Evolutionary conservation across 164 flowering plant species (phyloP).

Genomic region (Stephania yunnanensis): DNA sequence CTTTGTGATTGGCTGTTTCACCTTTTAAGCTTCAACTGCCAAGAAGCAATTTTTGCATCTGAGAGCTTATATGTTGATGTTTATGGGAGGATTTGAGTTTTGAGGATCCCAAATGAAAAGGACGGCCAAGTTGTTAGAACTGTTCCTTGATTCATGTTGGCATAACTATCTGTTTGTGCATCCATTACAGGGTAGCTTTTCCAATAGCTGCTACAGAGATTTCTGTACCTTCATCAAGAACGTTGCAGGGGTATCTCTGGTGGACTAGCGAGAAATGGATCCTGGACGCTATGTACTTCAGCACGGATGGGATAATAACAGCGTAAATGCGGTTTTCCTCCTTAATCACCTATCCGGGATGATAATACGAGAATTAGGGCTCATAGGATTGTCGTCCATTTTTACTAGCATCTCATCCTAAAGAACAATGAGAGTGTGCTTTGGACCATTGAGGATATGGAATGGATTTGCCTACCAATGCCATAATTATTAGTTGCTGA

Average conservation of each 20-base stretch:
- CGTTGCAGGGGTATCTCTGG: slow-evolving; percentile 37
- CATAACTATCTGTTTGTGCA: slow-evolving; percentile 77
- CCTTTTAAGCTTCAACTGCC: slow-evolving; percentile 6
- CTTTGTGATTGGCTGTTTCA: slow-evolving; percentile 8
- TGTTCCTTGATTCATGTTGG: slow-evolving; percentile 42
- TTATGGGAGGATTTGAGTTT: slow-evolving; percentile 35
- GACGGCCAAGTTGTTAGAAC: slow-evolving; percentile 50
- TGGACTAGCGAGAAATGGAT: slow-evolving; percentile 62
- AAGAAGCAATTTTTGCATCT: slow-evolving; percentile 14
- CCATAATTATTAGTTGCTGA: slow-evolving; percentile 88
- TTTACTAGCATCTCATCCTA: slow-evolving; percentile 66
- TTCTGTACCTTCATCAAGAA: slow-evolving; percentile 43
- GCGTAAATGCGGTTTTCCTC: slow-evolving; percentile 99
- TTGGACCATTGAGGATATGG: slow-evolving; percentile 92
- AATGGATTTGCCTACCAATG: slow-evolving; percentile 78
- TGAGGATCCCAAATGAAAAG: slow-evolving; percentile 41
- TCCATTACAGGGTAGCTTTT: slow-evolving; percentile 85
- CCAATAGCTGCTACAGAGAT: slow-evolving; percentile 47
- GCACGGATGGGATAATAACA: slow-evolving; percentile 99
- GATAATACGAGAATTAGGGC: slow-evolving; percentile 72
- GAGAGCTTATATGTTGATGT: slow-evolving; percentile 27
- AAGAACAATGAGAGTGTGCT: slow-evolving; percentile 59
- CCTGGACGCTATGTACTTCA: slow-evolving; percentile 91
- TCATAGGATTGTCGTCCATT: slow-evolving; percentile 70
- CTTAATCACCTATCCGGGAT: slow-evolving; percentile 90